Percentiles rank a stretch among this genome's conserved stretches.
Evolutionary conservation across 2,329 filamentous ascomycete genomes (phyloP).

Genomic region (Cryphonectria japonica): DNA sequence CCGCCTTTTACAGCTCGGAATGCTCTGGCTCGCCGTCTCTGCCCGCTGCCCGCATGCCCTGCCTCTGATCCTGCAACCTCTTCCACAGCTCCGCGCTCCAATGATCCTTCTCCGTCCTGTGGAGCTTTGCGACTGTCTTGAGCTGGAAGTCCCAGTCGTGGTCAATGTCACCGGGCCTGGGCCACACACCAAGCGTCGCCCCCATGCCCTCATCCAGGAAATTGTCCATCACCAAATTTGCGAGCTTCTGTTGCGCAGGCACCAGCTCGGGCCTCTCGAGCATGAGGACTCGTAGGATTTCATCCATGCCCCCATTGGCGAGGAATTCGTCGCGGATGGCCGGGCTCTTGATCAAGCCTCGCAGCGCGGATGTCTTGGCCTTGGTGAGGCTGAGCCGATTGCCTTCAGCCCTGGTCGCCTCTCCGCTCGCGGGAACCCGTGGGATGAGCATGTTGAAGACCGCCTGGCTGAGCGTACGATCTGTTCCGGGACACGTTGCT

Average conservation of each 20-base stretch:
- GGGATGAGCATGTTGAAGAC: slow-evolving; percentile 47
- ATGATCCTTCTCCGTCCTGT: slow-evolving; percentile 43
- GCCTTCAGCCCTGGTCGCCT: slow-evolving; percentile 33
- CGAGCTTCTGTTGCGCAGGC: slow-evolving; percentile 56
- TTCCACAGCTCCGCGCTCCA: slow-evolving; percentile 52
- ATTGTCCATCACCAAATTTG: slow-evolving; percentile 63
- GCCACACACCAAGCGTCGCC: slow-evolving; percentile 61
- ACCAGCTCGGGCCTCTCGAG: slow-evolving; percentile 53
- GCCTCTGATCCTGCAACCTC: slow-evolving; percentile 40
- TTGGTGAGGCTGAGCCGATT: slow-evolving; percentile 36
- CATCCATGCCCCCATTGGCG: slow-evolving; percentile 54
- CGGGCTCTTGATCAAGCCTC: slow-evolving; percentile 59
- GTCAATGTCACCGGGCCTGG: slow-evolving; percentile 41
- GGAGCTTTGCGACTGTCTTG: slow-evolving; percentile 42
- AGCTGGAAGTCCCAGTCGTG: slow-evolving; percentile 64
- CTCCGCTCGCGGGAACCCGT: background rate
- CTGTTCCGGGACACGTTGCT: slow-evolving; percentile 41
- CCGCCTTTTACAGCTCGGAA: slow-evolving; percentile 16
- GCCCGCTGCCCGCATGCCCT: slow-evolving; percentile 8
- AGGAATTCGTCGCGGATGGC: slow-evolving; percentile 61
- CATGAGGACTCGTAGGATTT: slow-evolving; percentile 57
- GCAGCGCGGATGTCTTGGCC: slow-evolving; percentile 54
- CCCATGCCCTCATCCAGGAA: slow-evolving; percentile 71
- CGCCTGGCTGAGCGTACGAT: slow-evolving; percentile 39
- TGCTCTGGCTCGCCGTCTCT: slow-evolving; percentile 7